phyloP scores from a whole-genome alignment of 2,329 filamentous ascomycete genomes.

The Pestalotiopsis sp. region DNA sequence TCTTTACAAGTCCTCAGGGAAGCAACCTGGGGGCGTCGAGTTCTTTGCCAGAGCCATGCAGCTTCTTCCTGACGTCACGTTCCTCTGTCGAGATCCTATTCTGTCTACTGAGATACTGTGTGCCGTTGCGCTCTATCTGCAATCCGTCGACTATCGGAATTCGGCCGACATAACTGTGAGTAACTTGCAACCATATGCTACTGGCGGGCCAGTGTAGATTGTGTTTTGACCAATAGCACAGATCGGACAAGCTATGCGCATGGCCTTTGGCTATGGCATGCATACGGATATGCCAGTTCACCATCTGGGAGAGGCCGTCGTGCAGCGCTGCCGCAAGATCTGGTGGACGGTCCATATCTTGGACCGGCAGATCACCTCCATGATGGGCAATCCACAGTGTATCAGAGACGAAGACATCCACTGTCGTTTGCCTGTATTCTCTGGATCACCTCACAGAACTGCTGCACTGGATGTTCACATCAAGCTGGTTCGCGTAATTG shows the following conservation, averaged over 20 bases:
- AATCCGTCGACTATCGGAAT: slow-evolving; percentile 50
- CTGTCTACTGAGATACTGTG: slow-evolving; percentile 52
- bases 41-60: slow-evolving; percentile 48
- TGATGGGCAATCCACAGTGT: slow-evolving; percentile 54
- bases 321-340: slow-evolving; percentile 49
- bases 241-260: slow-evolving; percentile 55
- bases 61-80: slow-evolving; percentile 43
- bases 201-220: not conserved
- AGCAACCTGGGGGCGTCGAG: slow-evolving; percentile 47
- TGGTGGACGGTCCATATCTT: slow-evolving; percentile 60
- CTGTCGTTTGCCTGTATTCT: slow-evolving; percentile 37
- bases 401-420: slow-evolving; percentile 54
- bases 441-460: slow-evolving; percentile 26
- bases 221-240: slow-evolving; percentile 20
- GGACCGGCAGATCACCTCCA: slow-evolving; percentile 55
- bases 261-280: slow-evolving; percentile 52
- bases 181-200: not conserved
- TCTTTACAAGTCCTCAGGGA: slow-evolving; percentile 38
- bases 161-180: slow-evolving; percentile 48
- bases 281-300: slow-evolving; percentile 52
- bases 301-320: slow-evolving; percentile 40
- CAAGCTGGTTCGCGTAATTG: slow-evolving; percentile 31
- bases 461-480: slow-evolving; percentile 35
- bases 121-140: slow-evolving; percentile 54
- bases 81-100: slow-evolving; percentile 44